These are phyloP conservation scores for Diaporthe sp. DNA, from an alignment of 2,329 filamentous ascomycete genomes.

Conservation along the genomic window DNA sequence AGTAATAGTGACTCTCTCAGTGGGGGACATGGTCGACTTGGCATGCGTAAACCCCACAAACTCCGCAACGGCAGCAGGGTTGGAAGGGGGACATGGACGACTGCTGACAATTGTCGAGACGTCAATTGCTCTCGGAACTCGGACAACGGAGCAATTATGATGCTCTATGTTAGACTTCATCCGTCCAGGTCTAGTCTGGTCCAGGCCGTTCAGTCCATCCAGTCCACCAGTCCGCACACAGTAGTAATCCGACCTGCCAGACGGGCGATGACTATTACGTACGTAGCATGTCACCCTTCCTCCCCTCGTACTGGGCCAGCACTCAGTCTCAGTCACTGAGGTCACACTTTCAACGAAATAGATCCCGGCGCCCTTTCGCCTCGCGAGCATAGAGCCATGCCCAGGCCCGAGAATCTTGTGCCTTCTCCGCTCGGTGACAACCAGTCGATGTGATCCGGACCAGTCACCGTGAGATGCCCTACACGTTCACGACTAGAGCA, in stretches of 20 bases:
- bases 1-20: neutral
- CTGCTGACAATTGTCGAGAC: slow-evolving; percentile 10
- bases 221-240: neutral
- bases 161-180: neutral
- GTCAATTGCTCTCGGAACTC: neutral
- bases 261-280: neutral
- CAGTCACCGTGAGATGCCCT: neutral
- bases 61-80: slow-evolving; percentile 5
- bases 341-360: neutral
- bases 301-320: neutral
- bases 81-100: neutral
- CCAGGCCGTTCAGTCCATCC: neutral
- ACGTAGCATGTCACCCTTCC: slow-evolving; percentile 3
- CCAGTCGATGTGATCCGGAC: neutral
- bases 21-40: neutral
- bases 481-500: neutral
- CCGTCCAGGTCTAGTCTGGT: neutral
- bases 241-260: neutral
- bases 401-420: slow-evolving; percentile 4
- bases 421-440: slow-evolving; percentile 24
- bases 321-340: neutral
- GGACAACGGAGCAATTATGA: slow-evolving; percentile 28
- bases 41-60: slow-evolving; percentile 6
- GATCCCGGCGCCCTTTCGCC: neutral
- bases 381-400: neutral